Percentiles rank a stretch among this genome's conserved stretches.
These are phyloP conservation scores for Solanum chacoense DNA, from an alignment of 305 asterid species.

Conservation along the genomic window DNA sequence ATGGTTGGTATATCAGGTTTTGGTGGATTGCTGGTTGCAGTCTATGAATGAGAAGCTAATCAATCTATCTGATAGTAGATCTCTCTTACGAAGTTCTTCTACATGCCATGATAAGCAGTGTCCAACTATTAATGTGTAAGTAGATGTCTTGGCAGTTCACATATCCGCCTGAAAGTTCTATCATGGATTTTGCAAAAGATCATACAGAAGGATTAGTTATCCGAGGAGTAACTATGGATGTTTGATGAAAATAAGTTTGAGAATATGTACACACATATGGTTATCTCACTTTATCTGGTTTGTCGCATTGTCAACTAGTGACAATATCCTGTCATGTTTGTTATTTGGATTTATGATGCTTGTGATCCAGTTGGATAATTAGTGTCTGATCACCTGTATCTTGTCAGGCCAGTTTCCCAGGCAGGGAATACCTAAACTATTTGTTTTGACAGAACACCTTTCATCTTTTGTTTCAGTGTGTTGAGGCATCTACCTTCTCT, in stretches of 20 bases:
- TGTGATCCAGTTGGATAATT: neutral
- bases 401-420: neutral
- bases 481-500: neutral
- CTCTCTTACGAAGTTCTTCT: neutral
- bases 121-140: neutral
- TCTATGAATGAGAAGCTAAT: neutral
- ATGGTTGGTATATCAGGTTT: constrained; percentile 16
- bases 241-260: constrained; percentile 29
- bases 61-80: constrained; percentile 1
- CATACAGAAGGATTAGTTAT: neutral
- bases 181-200: neutral
- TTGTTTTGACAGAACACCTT: neutral
- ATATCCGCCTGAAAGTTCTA: neutral
- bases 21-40: constrained; percentile 27
- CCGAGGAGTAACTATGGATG: constrained; percentile 5
- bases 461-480: neutral
- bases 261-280: constrained; percentile 20
- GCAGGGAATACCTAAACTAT: neutral
- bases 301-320: neutral
- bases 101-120: neutral
- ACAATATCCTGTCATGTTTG: neutral
- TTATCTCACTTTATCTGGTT: neutral
- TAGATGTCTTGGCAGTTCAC: neutral
- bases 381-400: neutral
- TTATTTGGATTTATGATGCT: neutral